Base-by-base conservation (phyloP, 352 stramenopile genomes). In the Globisporangium nagaii region DNA sequence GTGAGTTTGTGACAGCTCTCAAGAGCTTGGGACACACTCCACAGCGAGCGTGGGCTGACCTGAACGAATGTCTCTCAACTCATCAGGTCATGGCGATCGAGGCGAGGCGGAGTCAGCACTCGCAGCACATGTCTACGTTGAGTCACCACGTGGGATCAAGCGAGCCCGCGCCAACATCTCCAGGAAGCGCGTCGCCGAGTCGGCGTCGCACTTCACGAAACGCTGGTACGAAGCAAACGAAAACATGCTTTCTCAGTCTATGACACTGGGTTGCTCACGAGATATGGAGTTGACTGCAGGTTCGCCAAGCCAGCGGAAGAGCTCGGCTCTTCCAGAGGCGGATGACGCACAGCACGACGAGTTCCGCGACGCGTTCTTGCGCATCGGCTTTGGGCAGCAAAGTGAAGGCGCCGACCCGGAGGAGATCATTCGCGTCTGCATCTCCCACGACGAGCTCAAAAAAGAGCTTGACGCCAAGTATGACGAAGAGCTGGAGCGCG, bases 381-480 rank as follows among this genome's bases (percentile, higher is more conserved):
- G 78, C 8, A 82, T 93, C 42, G 81, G 79, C 7, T 82, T 91
- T 53, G 78, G 78, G 1, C 54, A 83, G 15, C 68, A 68, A 28
- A 71, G 55, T 0, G 79, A 88, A 2, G 60, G 60, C 0, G 67
- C 89, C 17, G 72, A 93, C 44, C 79, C 81, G 0, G 68, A 85
- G n/a, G 71, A 85, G 56, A 78, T 93, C 22, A 74, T 90, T 2
- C 73, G 62, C 15, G 86, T 79, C 35, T 88, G 71, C 47, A 45
- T 84, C 27, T 75, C 73, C 0, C 81, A 90, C 50, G 74, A 88
- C 24, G 66, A 86, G 48, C 68, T 93, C n/a, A 75, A 71, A 11
- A 71, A 74, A 37, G 80, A 91, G 46, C 56, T 93, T 2, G 75
- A 88, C 42, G 60, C 63, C 9, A 87, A 88, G 44, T 71, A 89